Conservation (phyloP, 78 protist genomes). For the Creolimax fragrantissima region DNA sequence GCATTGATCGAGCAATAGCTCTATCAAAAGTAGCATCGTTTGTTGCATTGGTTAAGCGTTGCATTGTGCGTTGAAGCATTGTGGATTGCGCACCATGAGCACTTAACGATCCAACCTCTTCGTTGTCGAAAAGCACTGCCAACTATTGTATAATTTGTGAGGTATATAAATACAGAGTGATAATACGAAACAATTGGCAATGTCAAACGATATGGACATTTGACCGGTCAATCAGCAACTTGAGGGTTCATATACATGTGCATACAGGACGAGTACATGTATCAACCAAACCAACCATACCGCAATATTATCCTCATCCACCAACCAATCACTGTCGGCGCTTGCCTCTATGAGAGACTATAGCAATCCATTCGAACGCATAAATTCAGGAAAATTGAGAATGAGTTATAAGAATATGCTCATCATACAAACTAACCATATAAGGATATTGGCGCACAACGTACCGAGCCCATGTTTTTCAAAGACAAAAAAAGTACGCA, state of each 20-base stretch:
- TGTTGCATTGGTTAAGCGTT: not conserved
- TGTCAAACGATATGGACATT: too few species aligned
- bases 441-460: too few species aligned
- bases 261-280: not conserved
- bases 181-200: too few species aligned
- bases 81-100: conserved; percentile 50
- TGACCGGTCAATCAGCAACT: too few species aligned
- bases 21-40: not conserved
- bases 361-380: too few species aligned
- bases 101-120: conserved; percentile 63
- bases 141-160: not conserved
- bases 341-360: not conserved
- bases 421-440: too few species aligned
- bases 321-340: not conserved
- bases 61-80: not conserved
- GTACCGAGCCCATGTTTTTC: too few species aligned
- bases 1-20: conserved; percentile 46
- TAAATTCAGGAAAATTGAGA: not conserved
- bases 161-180: too few species aligned
- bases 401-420: not conserved
- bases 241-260: not conserved
- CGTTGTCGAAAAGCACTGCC: conserved; percentile 80
- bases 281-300: not conserved
- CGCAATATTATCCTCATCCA: conserved; percentile 15
- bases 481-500: too few species aligned